Evolutionary conservation across 208 protist genomes (phyloP).

Genomic region (Porcisia deanei): DNA sequence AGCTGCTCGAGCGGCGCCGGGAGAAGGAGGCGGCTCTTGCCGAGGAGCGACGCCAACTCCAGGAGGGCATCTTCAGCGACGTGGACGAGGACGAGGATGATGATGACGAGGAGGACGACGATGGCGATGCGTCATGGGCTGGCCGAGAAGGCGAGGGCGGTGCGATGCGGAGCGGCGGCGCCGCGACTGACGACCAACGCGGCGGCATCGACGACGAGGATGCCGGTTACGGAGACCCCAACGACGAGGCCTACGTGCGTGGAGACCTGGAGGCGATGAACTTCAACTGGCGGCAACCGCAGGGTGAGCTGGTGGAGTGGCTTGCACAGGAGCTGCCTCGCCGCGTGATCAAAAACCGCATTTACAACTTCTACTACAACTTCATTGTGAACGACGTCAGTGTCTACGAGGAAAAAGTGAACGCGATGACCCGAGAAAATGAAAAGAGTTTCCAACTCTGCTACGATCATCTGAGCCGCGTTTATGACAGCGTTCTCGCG

Average conservation of each 20-base stretch:
- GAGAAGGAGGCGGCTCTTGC: slow-evolving; percentile 59
- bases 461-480: slow-evolving; percentile 93
- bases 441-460: slow-evolving; percentile 93
- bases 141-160: slow-evolving; percentile 13
- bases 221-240: slow-evolving; percentile 37
- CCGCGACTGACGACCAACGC: not conserved
- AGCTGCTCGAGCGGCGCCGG: slow-evolving; percentile 70
- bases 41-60: slow-evolving; percentile 66
- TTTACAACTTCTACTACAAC: slow-evolving; percentile 93
- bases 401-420: slow-evolving; percentile 85
- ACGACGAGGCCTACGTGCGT: slow-evolving; percentile 71
- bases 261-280: slow-evolving; percentile 74
- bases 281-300: slow-evolving; percentile 90
- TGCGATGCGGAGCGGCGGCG: not conserved
- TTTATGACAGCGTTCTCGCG: slow-evolving; percentile 91
- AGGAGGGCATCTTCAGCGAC: slow-evolving; percentile 90
- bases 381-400: slow-evolving; percentile 79
- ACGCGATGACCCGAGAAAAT: slow-evolving; percentile 91
- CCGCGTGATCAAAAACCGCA: slow-evolving; percentile 87
- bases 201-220: slow-evolving; percentile 6
- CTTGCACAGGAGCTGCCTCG: slow-evolving; percentile 89
- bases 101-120: slow-evolving; percentile 19
- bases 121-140: slow-evolving; percentile 5
- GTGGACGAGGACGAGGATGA: slow-evolving; percentile 58
- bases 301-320: slow-evolving; percentile 89